phyloP scores from a whole-genome alignment of 2,329 filamentous ascomycete genomes.

The Metarhizium robertsii region DNA sequence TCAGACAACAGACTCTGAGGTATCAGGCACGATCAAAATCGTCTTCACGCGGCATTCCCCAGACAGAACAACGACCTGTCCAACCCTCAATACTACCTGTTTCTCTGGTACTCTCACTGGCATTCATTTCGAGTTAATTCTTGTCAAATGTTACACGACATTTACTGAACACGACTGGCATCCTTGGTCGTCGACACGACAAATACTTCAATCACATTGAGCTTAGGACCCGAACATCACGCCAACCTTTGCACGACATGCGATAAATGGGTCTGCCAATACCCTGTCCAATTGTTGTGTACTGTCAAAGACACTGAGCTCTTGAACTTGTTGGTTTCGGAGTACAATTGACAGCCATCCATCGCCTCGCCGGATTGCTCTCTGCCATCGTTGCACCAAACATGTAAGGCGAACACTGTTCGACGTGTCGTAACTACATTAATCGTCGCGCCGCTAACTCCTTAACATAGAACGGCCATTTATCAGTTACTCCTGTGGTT shows the following conservation, averaged over 20 bases:
- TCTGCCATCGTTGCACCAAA: neutral
- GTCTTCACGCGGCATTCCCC: neutral
- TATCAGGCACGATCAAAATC: neutral
- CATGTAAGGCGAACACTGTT: neutral
- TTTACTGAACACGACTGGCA: neutral
- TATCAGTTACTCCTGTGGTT: neutral
- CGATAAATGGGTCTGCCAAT: constrained; percentile 7
- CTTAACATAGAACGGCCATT: neutral
- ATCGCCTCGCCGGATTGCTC: neutral
- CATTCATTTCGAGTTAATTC: neutral
- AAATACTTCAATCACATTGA: neutral
- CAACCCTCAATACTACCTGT: neutral
- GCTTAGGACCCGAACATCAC: neutral
- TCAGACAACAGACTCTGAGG: neutral
- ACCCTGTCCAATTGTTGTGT: neutral
- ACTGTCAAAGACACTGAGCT: neutral
- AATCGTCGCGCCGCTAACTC: neutral
- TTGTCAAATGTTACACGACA: constrained; percentile 4
- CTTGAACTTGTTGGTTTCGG: neutral
- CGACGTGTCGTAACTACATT: neutral
- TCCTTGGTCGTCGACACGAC: neutral
- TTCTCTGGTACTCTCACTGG: neutral
- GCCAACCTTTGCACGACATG: constrained; percentile 12
- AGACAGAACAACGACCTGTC: neutral
- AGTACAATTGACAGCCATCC: neutral